Evolutionary conservation across 1,284 basidiomycete species (phyloP), one percentile per base, ranked within the genome.

Genomic region (Pseudozyma hubeiensis): DNA sequence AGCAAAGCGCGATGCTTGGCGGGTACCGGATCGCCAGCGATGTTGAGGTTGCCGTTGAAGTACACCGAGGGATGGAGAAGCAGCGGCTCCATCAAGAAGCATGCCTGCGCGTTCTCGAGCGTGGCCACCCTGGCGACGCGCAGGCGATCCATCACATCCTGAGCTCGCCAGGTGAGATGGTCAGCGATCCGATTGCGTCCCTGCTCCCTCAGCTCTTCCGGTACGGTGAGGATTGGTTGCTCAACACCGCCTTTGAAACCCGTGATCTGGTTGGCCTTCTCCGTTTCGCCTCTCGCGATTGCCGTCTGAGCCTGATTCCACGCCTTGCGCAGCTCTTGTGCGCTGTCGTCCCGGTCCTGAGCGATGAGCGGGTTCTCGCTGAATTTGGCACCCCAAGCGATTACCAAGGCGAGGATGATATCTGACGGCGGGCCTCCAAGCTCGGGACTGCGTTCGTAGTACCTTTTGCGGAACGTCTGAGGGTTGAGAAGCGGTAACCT

Each of bases 341-440:
- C 81, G 58, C 90, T 90, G 70, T 90, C 89, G 52, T 88, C 87
- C 46, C 93, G 88, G 85, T 96, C 94, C 31, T 90, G 88, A 7
- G 90, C 87, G 48, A 96, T 88, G 66, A 93, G 85, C 0, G 91
- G 90, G 81, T 94, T 91, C 77, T 95, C 93, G 10, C 92, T 92
- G 84, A 96, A 96, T 78, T 94, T 93, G 44, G 92, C 90, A 19
- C 94, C 94, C 91, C 92, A 95, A 0, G 93, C 93, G 49, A 97
- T 87, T n/a, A 94, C 90, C 0, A 91, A 91, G 5, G 94, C 93
- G 40, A 96, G 88, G 16, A 94, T 87, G 3, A 91, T 89, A 45
- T 91, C 90, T 62, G 92, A 89, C 2, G 77, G 67, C 14, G 75
- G 48, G 11, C 68, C 70, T 50, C 78, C 73, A 0, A 69, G 45